Evolutionary conservation across 1,139 yeast species (phyloP).

Genomic region (Candida albicans): DNA sequence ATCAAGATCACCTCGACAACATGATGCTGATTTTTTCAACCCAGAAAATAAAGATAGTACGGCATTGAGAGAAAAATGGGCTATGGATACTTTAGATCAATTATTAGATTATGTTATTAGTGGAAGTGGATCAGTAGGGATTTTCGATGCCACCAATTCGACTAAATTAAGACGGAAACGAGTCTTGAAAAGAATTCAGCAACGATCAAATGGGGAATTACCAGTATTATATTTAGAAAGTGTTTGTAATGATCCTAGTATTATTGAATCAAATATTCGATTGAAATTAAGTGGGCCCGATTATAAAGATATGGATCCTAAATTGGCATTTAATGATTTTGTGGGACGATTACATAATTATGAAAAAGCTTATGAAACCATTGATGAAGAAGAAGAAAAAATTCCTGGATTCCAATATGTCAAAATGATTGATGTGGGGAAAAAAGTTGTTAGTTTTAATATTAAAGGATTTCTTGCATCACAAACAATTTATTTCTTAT

Average conservation of each 20-base stretch:
- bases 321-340: conserved; percentile 76
- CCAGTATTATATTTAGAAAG: conserved; percentile 86
- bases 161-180: conserved; percentile 70
- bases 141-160: conserved; percentile 93
- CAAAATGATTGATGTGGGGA: conserved; percentile 94
- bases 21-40: conserved; percentile 81
- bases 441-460: conserved; percentile 87
- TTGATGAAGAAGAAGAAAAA: conserved; percentile 72
- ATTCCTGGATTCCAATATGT: conserved; percentile 73
- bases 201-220: conserved; percentile 69
- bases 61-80: conserved; percentile 86
- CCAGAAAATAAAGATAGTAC: conserved; percentile 73
- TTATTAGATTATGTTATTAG: conserved; percentile 74
- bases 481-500: conserved; percentile 84
- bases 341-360: conserved; percentile 79
- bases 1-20: conserved; percentile 30
- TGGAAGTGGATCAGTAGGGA: conserved; percentile 90
- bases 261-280: conserved; percentile 79
- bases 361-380: conserved; percentile 86
- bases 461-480: conserved; percentile 92
- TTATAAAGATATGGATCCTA: conserved; percentile 82
- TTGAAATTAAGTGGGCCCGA: conserved; percentile 93
- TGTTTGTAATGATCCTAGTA: conserved; percentile 74
- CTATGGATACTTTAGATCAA: conserved; percentile 88
- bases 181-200: conserved; percentile 68